These are phyloP conservation scores for Umbelopsis isabellina DNA, from an alignment of 192 early-diverging fungal species.

Conservation along the genomic window DNA sequence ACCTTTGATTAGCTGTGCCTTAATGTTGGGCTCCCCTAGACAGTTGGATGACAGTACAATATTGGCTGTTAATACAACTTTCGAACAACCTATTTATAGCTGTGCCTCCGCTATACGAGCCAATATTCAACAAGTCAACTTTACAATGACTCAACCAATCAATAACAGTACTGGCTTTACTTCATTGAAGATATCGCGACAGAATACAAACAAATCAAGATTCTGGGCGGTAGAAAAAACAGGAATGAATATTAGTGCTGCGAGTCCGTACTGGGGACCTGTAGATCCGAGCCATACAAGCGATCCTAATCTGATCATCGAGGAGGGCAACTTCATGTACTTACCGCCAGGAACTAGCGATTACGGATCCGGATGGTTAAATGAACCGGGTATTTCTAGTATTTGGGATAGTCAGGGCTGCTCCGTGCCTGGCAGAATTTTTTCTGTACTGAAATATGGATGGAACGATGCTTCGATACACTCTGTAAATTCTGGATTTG, in stretches of 20 bases:
- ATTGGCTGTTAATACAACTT: not conserved
- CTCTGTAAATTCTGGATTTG: too few species aligned
- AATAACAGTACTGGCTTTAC: not conserved
- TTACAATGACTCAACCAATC: conserved; percentile 1
- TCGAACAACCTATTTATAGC: conserved; percentile 1
- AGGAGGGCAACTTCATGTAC: not conserved
- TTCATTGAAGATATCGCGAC: not conserved
- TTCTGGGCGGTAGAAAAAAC: not conserved
- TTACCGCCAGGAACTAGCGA: not conserved
- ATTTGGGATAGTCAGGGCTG: not conserved
- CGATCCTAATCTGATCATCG: not conserved
- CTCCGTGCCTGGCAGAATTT: not conserved
- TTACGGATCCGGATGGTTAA: too few species aligned
- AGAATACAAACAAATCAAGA: not conserved
- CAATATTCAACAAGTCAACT: not conserved
- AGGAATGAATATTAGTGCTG: not conserved
- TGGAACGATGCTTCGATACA: too few species aligned
- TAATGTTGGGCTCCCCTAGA: not conserved
- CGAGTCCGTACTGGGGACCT: conserved; percentile 1
- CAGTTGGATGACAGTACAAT: not conserved
- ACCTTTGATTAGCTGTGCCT: not conserved
- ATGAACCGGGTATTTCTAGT: too few species aligned
- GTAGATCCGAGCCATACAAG: not conserved
- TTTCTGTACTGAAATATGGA: not conserved
- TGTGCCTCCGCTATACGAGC: not conserved